Conservation (phyloP, 805 yeast species). For the Zygosaccharomyces rouxii region DNA sequence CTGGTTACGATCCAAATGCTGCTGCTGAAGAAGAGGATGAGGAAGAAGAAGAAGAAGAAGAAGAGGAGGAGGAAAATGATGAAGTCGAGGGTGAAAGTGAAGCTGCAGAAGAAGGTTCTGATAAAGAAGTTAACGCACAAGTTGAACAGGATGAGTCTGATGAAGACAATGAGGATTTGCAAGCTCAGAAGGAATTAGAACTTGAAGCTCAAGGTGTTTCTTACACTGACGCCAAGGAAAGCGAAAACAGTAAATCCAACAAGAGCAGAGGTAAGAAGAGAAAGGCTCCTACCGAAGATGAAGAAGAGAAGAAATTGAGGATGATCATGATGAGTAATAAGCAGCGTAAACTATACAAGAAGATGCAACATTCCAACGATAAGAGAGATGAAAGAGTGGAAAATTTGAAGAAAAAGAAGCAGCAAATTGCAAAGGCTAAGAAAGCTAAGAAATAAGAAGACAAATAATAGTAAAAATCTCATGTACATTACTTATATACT, state of each 20-base stretch:
- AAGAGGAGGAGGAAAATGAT: constrained; percentile 42
- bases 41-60: constrained; percentile 43
- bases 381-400: constrained; percentile 76
- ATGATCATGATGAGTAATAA: constrained; percentile 97
- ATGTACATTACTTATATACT: constrained; percentile 13
- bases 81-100: constrained; percentile 43
- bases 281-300: constrained; percentile 44
- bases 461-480: neutral
- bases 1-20: constrained; percentile 80
- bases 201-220: constrained; percentile 85
- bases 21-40: constrained; percentile 39
- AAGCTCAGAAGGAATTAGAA: constrained; percentile 78
- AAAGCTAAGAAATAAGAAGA: constrained; percentile 36
- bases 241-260: constrained; percentile 35
- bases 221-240: constrained; percentile 54
- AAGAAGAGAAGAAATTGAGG: constrained; percentile 84
- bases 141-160: constrained; percentile 49
- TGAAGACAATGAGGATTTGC: constrained; percentile 52
- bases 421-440: constrained; percentile 64
- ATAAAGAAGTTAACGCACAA: constrained; percentile 27
- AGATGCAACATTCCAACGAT: constrained; percentile 88
- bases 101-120: constrained; percentile 44
- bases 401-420: constrained; percentile 61
- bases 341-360: constrained; percentile 87
- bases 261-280: constrained; percentile 36